Conservation (phyloP, 495 filamentous ascomycete genomes). For the Hypoxylon rickii region DNA sequence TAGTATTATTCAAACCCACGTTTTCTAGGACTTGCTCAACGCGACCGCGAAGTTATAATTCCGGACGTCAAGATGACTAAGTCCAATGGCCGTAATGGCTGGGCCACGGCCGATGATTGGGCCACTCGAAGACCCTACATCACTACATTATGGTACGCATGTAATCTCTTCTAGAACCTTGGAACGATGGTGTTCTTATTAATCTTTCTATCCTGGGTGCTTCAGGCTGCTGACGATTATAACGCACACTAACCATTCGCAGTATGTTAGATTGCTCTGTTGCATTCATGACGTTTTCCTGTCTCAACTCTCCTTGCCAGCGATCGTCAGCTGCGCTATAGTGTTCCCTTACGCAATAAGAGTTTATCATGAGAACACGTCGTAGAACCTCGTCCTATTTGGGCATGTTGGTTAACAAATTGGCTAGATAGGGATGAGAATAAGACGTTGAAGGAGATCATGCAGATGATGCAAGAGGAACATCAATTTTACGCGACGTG, state of each 20-base stretch:
- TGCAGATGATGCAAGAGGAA: constrained; percentile 45
- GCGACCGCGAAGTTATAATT: background rate
- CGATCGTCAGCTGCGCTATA: background rate
- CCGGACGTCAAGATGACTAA: constrained; percentile 27
- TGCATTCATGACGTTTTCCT: background rate
- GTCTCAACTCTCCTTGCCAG: background rate
- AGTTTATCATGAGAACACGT: background rate
- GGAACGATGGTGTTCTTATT: background rate
- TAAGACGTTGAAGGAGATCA: constrained; percentile 46
- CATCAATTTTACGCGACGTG: constrained; percentile 48
- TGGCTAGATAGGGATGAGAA: constrained; percentile 42
- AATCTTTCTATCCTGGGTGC: background rate
- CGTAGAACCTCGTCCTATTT: background rate
- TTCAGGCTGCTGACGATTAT: background rate
- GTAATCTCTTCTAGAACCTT: background rate
- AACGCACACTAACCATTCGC: background rate
- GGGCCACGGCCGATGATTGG: constrained; percentile 36
- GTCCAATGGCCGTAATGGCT: constrained; percentile 27
- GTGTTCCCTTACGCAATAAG: background rate
- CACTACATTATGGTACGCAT: constrained; percentile 30
- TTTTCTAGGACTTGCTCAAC: background rate
- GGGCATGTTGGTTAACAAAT: constrained; percentile 1
- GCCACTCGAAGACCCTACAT: constrained; percentile 29
- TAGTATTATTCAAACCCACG: too few species aligned
- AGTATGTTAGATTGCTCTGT: constrained; percentile 16